Conservation (phyloP, 768 basidiomycete genomes). For the Lactarius akahatsu region DNA sequence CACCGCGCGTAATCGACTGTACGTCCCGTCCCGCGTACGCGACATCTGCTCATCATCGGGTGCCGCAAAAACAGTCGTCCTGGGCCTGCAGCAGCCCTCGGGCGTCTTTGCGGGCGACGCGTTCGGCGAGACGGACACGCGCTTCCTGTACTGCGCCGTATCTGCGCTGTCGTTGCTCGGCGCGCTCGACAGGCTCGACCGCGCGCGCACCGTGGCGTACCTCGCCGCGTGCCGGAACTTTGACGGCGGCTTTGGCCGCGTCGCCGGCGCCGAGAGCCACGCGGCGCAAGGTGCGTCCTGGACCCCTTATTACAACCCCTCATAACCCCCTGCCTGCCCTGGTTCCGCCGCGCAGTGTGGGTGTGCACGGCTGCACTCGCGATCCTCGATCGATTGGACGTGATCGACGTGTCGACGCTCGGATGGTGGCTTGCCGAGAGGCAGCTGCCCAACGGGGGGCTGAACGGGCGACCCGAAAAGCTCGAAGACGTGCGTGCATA, state of each 20-base stretch:
- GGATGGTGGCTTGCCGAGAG: slow-evolving; percentile 94
- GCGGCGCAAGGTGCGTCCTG: slow-evolving; percentile 70
- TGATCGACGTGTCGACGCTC: slow-evolving; percentile 74
- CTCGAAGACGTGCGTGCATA: slow-evolving; percentile 75
- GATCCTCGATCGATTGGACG: slow-evolving; percentile 80
- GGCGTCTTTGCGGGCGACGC: slow-evolving; percentile 88
- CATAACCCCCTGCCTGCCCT: no score
- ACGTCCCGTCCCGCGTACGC: slow-evolving; percentile 31
- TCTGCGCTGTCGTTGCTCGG: slow-evolving; percentile 80
- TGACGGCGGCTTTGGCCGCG: slow-evolving; percentile 90
- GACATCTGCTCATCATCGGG: neutral
- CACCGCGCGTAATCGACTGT: slow-evolving; percentile 75
- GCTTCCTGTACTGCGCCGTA: slow-evolving; percentile 88
- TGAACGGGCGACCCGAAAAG: slow-evolving; percentile 98
- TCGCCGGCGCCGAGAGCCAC: slow-evolving; percentile 89
- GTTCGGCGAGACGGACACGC: slow-evolving; percentile 91
- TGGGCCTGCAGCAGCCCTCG: slow-evolving; percentile 79
- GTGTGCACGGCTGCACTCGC: slow-evolving; percentile 87
- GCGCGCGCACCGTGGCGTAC: slow-evolving; percentile 65
- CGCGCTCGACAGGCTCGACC: slow-evolving; percentile 64
- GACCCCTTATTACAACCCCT: no score
- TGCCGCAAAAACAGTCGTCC: slow-evolving; percentile 57
- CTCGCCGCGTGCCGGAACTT: slow-evolving; percentile 83
- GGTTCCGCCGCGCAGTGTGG: slow-evolving; percentile 83
- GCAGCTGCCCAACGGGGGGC: slow-evolving; percentile 88